phyloP scores from a whole-genome alignment of 805 yeast species.

The Candida ovalis region DNA sequence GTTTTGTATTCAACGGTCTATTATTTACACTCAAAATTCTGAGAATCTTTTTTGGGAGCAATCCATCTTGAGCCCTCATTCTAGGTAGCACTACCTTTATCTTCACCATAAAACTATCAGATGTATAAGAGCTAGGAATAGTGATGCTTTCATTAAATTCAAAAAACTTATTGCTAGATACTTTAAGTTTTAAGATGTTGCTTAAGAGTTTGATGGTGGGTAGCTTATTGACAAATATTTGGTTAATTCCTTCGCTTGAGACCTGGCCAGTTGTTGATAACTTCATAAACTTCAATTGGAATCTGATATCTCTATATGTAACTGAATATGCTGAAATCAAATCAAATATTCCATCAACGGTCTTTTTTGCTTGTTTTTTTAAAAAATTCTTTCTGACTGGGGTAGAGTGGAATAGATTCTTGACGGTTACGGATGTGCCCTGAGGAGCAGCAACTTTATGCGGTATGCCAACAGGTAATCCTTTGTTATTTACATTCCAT shows the following conservation, averaged over 20 bases:
- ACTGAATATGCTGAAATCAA: constrained; percentile 32
- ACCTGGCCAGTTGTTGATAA: constrained; percentile 13
- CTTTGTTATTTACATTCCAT: constrained; percentile 34
- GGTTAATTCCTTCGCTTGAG: constrained; percentile 6
- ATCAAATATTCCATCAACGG: constrained; percentile 21
- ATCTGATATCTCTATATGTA: constrained; percentile 28
- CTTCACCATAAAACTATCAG: constrained; percentile 1
- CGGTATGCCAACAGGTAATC: constrained; percentile 19
- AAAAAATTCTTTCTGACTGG: constrained; percentile 34
- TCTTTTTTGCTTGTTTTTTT: constrained; percentile 23
- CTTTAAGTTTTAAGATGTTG: constrained; percentile 16
- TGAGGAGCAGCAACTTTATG: constrained; percentile 24
- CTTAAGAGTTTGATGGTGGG: constrained; percentile 11
- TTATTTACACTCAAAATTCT: constrained; percentile 34
- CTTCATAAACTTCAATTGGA: constrained; percentile 25
- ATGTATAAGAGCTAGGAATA: neutral
- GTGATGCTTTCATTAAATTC: constrained; percentile 8
- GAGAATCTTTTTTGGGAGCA: constrained; percentile 18
- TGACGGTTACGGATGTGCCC: constrained; percentile 36
- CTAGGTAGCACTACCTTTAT: constrained; percentile 30
- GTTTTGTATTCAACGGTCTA: constrained; percentile 26
- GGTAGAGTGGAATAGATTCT: constrained; percentile 29
- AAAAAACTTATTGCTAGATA: constrained; percentile 12
- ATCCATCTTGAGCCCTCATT: constrained; percentile 29
- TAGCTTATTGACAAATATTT: constrained; percentile 10